Percentiles rank a stretch among this genome's conserved stretches.
Evolutionary conservation across 352 stramenopile genomes (phyloP).

Genomic region (Pythium insidiosum): DNA sequence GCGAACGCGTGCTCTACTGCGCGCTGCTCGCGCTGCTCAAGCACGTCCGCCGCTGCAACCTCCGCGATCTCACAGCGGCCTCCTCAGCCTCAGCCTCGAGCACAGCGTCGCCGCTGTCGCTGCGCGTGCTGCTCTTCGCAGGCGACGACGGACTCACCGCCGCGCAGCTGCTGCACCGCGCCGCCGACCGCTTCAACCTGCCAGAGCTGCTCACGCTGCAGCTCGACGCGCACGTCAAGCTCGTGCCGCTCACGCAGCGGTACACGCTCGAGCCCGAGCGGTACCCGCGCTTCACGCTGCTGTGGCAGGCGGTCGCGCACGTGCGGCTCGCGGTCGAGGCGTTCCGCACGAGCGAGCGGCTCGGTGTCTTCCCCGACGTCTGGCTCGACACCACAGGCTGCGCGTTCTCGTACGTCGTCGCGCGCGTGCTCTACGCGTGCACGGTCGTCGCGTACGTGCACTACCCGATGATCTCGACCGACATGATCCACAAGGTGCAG

Average conservation of each 20-base stretch:
- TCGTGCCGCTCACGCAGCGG: slow-evolving; percentile 70
- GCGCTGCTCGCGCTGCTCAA: slow-evolving; percentile 83
- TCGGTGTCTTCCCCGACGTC: slow-evolving; percentile 65
- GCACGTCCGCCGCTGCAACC: slow-evolving; percentile 16
- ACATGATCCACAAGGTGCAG: slow-evolving; percentile 96
- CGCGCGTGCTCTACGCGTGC: slow-evolving; percentile 75
- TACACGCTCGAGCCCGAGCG: slow-evolving; percentile 59
- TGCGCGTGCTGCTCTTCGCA: slow-evolving; percentile 58
- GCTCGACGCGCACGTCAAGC: slow-evolving; percentile 44
- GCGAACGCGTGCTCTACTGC: slow-evolving; percentile 98
- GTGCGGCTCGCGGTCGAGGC: slow-evolving; percentile 87
- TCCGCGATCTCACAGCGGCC: too few species aligned
- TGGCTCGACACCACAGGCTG: slow-evolving; percentile 98
- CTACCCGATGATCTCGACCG: slow-evolving; percentile 99
- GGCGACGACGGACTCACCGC: slow-evolving; percentile 67
- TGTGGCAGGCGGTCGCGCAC: slow-evolving; percentile 94
- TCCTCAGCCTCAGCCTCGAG: too few species aligned
- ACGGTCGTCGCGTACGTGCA: slow-evolving; percentile 95
- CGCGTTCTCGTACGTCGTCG: slow-evolving; percentile 95
- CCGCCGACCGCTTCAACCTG: slow-evolving; percentile 82
- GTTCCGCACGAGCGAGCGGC: slow-evolving; percentile 44
- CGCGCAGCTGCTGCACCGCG: slow-evolving; percentile 62
- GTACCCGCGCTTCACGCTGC: slow-evolving; percentile 91
- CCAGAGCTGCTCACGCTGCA: slow-evolving; percentile 49
- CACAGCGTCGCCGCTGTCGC: slow-evolving; percentile 5